Percentiles rank a stretch among this genome's conserved stretches.
Evolutionary conservation across 495 filamentous ascomycete species (phyloP).

Genomic region (Parathielavia appendiculata): DNA sequence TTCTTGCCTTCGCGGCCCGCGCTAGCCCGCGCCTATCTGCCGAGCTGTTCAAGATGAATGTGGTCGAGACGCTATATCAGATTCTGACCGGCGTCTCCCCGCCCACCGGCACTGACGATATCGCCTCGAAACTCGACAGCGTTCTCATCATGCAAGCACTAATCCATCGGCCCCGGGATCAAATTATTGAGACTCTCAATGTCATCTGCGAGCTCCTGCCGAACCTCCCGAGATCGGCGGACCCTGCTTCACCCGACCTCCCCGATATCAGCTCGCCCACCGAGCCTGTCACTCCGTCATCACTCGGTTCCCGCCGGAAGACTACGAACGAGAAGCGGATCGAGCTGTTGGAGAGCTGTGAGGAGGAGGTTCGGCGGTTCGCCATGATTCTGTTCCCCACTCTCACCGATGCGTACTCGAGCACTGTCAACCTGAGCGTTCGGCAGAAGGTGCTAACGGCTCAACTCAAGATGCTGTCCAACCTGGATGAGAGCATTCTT

Average conservation of each 20-base stretch:
- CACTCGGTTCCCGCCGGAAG: conserved; percentile 46
- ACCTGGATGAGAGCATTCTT: conserved; percentile 75
- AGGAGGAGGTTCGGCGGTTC: conserved; percentile 81
- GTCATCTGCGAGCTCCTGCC: conserved; percentile 96
- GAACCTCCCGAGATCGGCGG: conserved; percentile 47
- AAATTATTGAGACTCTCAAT: conserved; percentile 94
- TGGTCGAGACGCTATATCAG: conserved; percentile 96
- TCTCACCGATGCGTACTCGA: conserved; percentile 93
- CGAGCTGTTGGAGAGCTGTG: conserved; percentile 71
- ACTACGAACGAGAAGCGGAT: conserved; percentile 71
- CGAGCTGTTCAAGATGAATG: conserved; percentile 91
- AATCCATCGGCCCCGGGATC: conserved; percentile 93
- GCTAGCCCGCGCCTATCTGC: conserved; percentile 83
- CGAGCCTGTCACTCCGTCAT: conserved; percentile 35
- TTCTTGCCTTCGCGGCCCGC: conserved; percentile 79
- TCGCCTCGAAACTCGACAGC: conserved; percentile 88
- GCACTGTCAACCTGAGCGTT: conserved; percentile 94
- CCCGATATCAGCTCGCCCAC: conserved; percentile 38
- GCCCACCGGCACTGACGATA: conserved; percentile 70
- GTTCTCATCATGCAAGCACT: conserved; percentile 98
- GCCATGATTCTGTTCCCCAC: conserved; percentile 94
- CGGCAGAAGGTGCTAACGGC: conserved; percentile 95
- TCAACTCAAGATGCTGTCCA: conserved; percentile 98
- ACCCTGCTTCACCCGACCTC: conserved; percentile 50
- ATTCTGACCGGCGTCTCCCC: conserved; percentile 95